phyloP scores from a whole-genome alignment of 2,329 filamentous ascomycete genomes.

The Thelonectria olida region DNA sequence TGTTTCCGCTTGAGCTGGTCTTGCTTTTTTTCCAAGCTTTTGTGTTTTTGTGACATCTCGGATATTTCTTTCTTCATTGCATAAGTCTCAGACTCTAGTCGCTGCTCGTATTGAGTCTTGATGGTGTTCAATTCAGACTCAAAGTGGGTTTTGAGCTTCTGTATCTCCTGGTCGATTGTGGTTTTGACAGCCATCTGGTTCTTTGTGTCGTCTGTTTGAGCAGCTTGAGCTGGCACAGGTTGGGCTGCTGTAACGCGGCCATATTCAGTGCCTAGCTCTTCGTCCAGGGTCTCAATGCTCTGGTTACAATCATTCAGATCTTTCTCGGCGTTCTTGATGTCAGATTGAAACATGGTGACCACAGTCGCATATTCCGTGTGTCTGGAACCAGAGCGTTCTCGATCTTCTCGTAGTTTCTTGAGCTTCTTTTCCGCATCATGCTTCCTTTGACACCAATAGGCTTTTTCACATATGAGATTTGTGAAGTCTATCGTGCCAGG shows the following conservation, averaged over 20 bases:
- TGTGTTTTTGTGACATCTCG: slow-evolving; percentile 23
- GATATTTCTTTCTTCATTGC: slow-evolving; percentile 22
- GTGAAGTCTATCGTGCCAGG: slow-evolving; percentile 19
- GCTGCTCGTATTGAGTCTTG: slow-evolving; percentile 10
- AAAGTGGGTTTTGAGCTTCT: slow-evolving; percentile 18
- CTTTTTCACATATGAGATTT: slow-evolving; percentile 36
- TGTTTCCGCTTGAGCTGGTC: slow-evolving; percentile 38
- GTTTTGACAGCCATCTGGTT: not conserved
- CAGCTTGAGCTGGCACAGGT: slow-evolving; percentile 1
- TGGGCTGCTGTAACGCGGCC: not conserved
- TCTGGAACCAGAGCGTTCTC: slow-evolving; percentile 24
- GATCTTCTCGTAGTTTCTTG: slow-evolving; percentile 25
- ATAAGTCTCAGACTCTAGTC: slow-evolving; percentile 15
- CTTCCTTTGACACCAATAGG: slow-evolving; percentile 28
- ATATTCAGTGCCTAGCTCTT: slow-evolving; percentile 10
- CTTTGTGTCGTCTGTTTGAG: not conserved
- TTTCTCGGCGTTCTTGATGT: slow-evolving; percentile 24
- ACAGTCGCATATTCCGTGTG: slow-evolving; percentile 36
- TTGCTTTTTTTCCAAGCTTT: slow-evolving; percentile 27
- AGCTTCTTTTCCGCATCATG: slow-evolving; percentile 28
- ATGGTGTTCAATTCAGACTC: slow-evolving; percentile 1
- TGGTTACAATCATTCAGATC: slow-evolving; percentile 13
- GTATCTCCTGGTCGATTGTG: slow-evolving; percentile 25
- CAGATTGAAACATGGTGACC: slow-evolving; percentile 25
- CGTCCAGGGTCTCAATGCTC: slow-evolving; percentile 17